Conservation (phyloP, 73 alveolate species). For the Paramecium caudatum region DNA sequence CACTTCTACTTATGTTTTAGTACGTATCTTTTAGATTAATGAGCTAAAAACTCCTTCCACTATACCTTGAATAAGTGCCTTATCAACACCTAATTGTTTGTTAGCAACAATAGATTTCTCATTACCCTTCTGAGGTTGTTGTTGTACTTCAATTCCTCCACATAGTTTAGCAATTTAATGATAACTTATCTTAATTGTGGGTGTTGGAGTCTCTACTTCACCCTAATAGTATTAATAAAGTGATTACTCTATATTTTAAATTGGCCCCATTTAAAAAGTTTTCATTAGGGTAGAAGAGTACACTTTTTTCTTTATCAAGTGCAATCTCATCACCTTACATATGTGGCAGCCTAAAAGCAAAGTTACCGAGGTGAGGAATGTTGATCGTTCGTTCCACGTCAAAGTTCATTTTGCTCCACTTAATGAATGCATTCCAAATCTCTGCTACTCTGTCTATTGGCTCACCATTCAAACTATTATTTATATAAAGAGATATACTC, state of each 20-base stretch:
- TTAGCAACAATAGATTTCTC: not conserved
- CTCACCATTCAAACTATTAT: conserved; percentile 4
- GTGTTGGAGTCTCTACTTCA: conserved; percentile 68
- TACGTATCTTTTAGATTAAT: conserved; percentile 26
- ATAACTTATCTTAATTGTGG: conserved; percentile 63
- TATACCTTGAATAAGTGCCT: not conserved
- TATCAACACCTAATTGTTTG: conserved; percentile 46
- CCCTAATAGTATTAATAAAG: conserved; percentile 20
- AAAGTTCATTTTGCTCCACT: conserved; percentile 73
- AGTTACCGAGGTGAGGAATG: conserved; percentile 64
- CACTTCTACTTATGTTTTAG: conserved; percentile 78
- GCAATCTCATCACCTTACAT: not conserved
- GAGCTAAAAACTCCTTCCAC: not conserved
- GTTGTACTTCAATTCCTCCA: conserved; percentile 58
- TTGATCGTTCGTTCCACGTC: conserved; percentile 74
- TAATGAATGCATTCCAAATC: conserved; percentile 56
- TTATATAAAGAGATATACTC: not conserved
- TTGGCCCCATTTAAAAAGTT: conserved; percentile 36
- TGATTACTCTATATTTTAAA: conserved; percentile 65
- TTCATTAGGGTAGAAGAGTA: conserved; percentile 48
- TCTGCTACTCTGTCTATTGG: conserved; percentile 40
- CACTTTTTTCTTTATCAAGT: conserved; percentile 56
- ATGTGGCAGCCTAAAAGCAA: not conserved
- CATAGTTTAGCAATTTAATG: conserved; percentile 51
- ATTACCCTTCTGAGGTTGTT: conserved; percentile 5